Percentiles rank a stretch among this genome's conserved stretches.
These are phyloP conservation scores for Parafenestella ontariensis DNA, from an alignment of 2,329 filamentous ascomycete genomes.

Conservation along the genomic window DNA sequence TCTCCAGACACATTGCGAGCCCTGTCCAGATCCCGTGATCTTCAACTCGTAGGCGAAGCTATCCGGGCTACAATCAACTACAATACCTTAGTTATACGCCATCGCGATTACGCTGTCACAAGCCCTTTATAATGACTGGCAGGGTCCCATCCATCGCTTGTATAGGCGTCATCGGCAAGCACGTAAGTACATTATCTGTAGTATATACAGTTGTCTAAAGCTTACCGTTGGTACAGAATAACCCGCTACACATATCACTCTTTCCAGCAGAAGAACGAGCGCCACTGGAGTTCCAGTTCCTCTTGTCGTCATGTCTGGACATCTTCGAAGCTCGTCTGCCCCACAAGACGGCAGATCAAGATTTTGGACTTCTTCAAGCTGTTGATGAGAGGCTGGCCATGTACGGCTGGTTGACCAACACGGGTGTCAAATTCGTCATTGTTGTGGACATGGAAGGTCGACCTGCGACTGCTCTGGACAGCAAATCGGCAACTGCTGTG, in stretches of 20 bases:
- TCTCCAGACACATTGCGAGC: slow-evolving; percentile 12
- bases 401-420: slow-evolving; percentile 97
- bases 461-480: slow-evolving; percentile 48
- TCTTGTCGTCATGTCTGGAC: slow-evolving; percentile 90
- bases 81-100: not conserved
- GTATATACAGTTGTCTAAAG: slow-evolving; percentile 5
- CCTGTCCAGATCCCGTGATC: slow-evolving; percentile 6
- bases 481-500: slow-evolving; percentile 56
- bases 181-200: slow-evolving; percentile 63
- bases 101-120: not conserved
- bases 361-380: slow-evolving; percentile 90
- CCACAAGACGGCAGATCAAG: slow-evolving; percentile 75
- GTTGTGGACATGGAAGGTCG: slow-evolving; percentile 89
- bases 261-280: slow-evolving; percentile 79
- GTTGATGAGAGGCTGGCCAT: slow-evolving; percentile 91
- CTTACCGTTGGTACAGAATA: slow-evolving; percentile 70
- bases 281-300: slow-evolving; percentile 87
- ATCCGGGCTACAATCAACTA: not conserved
- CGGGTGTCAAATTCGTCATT: slow-evolving; percentile 87
- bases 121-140: slow-evolving; percentile 47
- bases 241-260: slow-evolving; percentile 90
- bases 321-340: slow-evolving; percentile 88
- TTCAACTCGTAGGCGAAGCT: not conserved
- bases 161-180: slow-evolving; percentile 91
- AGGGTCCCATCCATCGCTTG: slow-evolving; percentile 81